Base-by-base conservation (phyloP, 768 basidiomycete species). In the Tylopilus subfusipes region DNA sequence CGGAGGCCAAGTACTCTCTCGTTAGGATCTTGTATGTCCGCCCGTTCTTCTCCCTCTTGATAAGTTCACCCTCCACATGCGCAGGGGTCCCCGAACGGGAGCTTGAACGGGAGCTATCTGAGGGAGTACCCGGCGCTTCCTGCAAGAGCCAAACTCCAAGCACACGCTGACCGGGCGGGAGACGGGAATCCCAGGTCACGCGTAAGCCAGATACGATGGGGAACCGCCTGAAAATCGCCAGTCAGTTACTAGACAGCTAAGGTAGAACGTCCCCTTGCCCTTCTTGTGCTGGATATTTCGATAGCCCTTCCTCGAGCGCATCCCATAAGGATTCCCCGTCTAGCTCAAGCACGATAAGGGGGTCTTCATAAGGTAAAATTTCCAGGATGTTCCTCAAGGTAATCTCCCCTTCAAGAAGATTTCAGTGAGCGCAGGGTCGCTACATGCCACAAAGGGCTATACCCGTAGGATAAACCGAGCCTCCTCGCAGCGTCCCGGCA, bases 201-300 rank as follows among this genome's bases (percentile, higher is more conserved):
- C 82, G 83, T 36, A 95, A 78, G 18, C 93, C 93, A 22, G 93
- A 88, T 34, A 96, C 76, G 13, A 93, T 78, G 0, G 93, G 93
- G 72, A 97, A 97, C 13, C 93, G 90, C 21, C 93, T 94, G 48
- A 13, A 10, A 44, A 46, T 8, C 9, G 38, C 5, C 3, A 18
- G 10, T 65, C 24, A 50, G 45, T 19, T 11, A 46, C 36, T 2
- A 0, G 9, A 42, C 33, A 9, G 29, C n/a, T 16, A 30, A 13
- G 34, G 16, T 0, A 21, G 24, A 22, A 54, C 10, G n/a, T 45
- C n/a, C 2, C 54, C 76, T 69, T 56, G 84, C 92, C 93, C 93
- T 78, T 95, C 93, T 70, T 93, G 92, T 18, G 91, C 86, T 8
- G 93, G 93, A 82, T 88, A 95, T 49, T 81, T 89, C 54, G 74